These are phyloP conservation scores for Psidium friedrichsthalianum DNA, from an alignment of 345 rosid species.

Conservation along the genomic window DNA sequence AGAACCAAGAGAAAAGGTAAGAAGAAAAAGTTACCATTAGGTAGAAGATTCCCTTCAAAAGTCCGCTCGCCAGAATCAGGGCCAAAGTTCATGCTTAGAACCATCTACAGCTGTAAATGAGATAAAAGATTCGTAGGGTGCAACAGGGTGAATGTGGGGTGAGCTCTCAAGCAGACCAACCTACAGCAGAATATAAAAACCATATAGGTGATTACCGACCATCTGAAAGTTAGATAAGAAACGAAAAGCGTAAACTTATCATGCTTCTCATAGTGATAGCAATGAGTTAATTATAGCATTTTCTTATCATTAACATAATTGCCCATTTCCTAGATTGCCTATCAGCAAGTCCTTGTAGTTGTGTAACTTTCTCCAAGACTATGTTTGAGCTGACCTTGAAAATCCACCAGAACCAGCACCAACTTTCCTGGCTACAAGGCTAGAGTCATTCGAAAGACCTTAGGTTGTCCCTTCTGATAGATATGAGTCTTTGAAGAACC, in stretches of 20 bases:
- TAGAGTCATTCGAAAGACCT: slow-evolving; percentile 42
- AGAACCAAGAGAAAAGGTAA: not conserved
- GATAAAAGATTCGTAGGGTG: slow-evolving; percentile 60
- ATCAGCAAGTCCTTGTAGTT: not conserved
- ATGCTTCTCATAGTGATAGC: not conserved
- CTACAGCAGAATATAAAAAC: slow-evolving; percentile 19
- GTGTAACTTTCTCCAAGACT: not conserved
- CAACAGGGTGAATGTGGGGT: slow-evolving; percentile 60
- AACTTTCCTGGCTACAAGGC: slow-evolving; percentile 55
- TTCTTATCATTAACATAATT: not conserved
- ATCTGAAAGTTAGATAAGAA: not conserved
- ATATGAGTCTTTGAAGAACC: slow-evolving; percentile 43
- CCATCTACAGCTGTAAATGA: slow-evolving; percentile 64
- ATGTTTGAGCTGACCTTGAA: slow-evolving; percentile 48
- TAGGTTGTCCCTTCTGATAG: slow-evolving; percentile 33
- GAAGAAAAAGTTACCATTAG: slow-evolving; percentile 39
- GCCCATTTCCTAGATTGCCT: not conserved
- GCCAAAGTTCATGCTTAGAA: slow-evolving; percentile 72
- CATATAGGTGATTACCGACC: not conserved
- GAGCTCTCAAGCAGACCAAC: slow-evolving; percentile 82
- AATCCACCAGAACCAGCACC: slow-evolving; percentile 96
- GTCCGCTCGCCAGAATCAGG: slow-evolving; percentile 46
- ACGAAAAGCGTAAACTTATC: not conserved
- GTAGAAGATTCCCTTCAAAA: slow-evolving; percentile 50
- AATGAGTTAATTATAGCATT: not conserved